Evolutionary conservation across 768 basidiomycete genomes (phyloP).

Genomic region (Psilocybe subaeruginosa): DNA sequence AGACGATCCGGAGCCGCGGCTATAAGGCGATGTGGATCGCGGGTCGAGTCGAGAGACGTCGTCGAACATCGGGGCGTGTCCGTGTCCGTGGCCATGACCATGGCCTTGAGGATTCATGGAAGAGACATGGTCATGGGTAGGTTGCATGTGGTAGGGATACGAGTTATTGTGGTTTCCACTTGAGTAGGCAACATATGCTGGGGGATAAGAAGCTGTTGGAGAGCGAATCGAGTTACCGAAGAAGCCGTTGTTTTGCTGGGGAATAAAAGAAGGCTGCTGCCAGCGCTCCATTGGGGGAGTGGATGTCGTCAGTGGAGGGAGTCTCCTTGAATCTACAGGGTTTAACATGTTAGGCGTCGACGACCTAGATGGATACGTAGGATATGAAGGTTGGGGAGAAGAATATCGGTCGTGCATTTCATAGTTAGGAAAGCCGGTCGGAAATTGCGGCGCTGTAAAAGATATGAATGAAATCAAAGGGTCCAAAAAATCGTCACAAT

Average conservation of each 20-base stretch:
- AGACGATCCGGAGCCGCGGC: slow-evolving; percentile 37
- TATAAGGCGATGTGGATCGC: slow-evolving; percentile 48
- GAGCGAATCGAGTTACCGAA: slow-evolving; percentile 57
- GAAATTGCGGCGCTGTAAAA: slow-evolving; percentile 47
- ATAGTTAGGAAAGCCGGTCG: slow-evolving; percentile 51
- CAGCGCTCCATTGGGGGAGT: slow-evolving; percentile 52
- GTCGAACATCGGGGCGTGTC: slow-evolving; percentile 29
- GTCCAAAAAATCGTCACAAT: slow-evolving; percentile 22
- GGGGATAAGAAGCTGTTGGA: slow-evolving; percentile 64
- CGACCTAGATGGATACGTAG: slow-evolving; percentile 49
- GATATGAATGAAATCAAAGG: slow-evolving; percentile 39
- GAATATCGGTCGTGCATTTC: slow-evolving; percentile 62
- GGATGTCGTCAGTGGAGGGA: slow-evolving; percentile 59
- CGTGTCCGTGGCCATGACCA: slow-evolving; percentile 18
- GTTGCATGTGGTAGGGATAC: slow-evolving; percentile 45
- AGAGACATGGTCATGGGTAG: slow-evolving; percentile 33
- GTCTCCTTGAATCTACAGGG: slow-evolving; percentile 55
- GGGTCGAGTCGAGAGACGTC: slow-evolving; percentile 37
- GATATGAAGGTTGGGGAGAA: slow-evolving; percentile 46
- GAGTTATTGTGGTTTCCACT: slow-evolving; percentile 34
- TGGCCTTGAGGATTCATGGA: slow-evolving; percentile 33
- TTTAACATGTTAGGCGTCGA: slow-evolving; percentile 50
- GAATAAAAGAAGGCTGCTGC: slow-evolving; percentile 39
- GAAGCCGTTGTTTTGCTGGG: slow-evolving; percentile 37
- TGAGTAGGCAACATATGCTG: slow-evolving; percentile 54